phyloP scores from a whole-genome alignment of 2,329 filamentous ascomycete genomes.

The Aspergillus brasiliensis region DNA sequence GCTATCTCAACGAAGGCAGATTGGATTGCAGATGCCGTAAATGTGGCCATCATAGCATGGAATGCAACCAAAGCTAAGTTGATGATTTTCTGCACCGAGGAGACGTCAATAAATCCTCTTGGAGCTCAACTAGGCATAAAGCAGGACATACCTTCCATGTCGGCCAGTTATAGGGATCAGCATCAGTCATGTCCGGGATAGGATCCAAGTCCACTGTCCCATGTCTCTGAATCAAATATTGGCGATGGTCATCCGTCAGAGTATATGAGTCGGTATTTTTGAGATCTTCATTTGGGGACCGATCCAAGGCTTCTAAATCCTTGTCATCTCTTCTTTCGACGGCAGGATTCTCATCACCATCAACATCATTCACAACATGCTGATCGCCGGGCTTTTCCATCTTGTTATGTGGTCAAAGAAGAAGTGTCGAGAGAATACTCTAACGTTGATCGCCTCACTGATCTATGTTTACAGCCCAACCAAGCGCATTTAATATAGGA shows the following conservation, averaged over 20 bases:
- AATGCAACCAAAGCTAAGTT: constrained; percentile 59
- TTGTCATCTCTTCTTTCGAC: too few species aligned
- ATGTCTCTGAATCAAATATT: constrained; percentile 56
- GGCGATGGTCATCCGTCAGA: constrained; percentile 24
- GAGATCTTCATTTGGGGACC: too few species aligned
- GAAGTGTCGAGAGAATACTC: too few species aligned
- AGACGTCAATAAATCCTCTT: background rate
- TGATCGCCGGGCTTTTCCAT: too few species aligned
- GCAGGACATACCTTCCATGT: background rate
- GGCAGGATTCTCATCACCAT: too few species aligned
- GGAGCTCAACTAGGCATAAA: background rate
- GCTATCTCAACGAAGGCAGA: constrained; percentile 57
- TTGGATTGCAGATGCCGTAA: constrained; percentile 57
- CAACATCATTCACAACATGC: too few species aligned
- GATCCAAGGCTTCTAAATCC: too few species aligned
- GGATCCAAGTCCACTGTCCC: constrained; percentile 59
- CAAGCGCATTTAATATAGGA: too few species aligned
- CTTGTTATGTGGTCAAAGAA: too few species aligned
- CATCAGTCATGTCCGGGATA: constrained; percentile 52
- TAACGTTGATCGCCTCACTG: too few species aligned
- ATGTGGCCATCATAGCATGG: constrained; percentile 60
- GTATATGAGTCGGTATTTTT: background rate
- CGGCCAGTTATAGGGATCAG: constrained; percentile 50
- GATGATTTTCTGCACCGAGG: constrained; percentile 41
- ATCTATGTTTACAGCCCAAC: too few species aligned